A percentile compares a stretch with the other conserved stretches of the same genome.
These are phyloP conservation scores for Butyriboletus loyo DNA, from an alignment of 768 basidiomycete genomes.

Conservation along the genomic window DNA sequence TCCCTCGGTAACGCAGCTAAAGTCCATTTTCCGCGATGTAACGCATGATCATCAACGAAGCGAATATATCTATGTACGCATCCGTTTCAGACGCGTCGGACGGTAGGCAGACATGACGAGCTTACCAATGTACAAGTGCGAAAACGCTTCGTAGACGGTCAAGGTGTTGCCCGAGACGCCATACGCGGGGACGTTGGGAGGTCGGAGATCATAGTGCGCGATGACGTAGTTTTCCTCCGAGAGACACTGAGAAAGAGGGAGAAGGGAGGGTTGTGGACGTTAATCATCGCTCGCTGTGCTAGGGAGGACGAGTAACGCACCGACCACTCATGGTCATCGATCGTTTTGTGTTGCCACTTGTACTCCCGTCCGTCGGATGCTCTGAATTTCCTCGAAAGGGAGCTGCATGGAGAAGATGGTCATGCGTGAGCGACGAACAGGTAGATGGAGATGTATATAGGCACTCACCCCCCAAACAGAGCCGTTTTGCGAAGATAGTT, in stretches of 20 bases:
- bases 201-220: slow-evolving; percentile 64
- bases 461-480: slow-evolving; percentile 60
- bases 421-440: not conserved
- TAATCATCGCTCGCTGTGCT: slow-evolving; percentile 1
- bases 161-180: slow-evolving; percentile 61
- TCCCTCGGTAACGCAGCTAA: slow-evolving; percentile 11
- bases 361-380: slow-evolving; percentile 72
- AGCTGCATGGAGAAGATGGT: slow-evolving; percentile 37
- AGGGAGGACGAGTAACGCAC: slow-evolving; percentile 42
- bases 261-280: not conserved
- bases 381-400: slow-evolving; percentile 63
- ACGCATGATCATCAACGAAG: slow-evolving; percentile 62
- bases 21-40: slow-evolving; percentile 53
- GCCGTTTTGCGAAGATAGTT: slow-evolving; percentile 62
- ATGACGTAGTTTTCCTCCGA: slow-evolving; percentile 52
- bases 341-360: slow-evolving; percentile 56
- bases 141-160: slow-evolving; percentile 55
- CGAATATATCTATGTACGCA: slow-evolving; percentile 46
- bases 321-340: slow-evolving; percentile 69
- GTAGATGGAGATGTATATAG: slow-evolving; percentile 1
- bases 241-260: slow-evolving; percentile 43
- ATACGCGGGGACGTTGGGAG: slow-evolving; percentile 51
- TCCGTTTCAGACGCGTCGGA: slow-evolving; percentile 1
- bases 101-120: not conserved
- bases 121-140: slow-evolving; percentile 53